A percentile compares a stretch with the other conserved stretches of the same genome.
Evolutionary conservation across 2,329 filamentous ascomycete species (phyloP).

Genomic region (Ophiosphaerella korrae): DNA sequence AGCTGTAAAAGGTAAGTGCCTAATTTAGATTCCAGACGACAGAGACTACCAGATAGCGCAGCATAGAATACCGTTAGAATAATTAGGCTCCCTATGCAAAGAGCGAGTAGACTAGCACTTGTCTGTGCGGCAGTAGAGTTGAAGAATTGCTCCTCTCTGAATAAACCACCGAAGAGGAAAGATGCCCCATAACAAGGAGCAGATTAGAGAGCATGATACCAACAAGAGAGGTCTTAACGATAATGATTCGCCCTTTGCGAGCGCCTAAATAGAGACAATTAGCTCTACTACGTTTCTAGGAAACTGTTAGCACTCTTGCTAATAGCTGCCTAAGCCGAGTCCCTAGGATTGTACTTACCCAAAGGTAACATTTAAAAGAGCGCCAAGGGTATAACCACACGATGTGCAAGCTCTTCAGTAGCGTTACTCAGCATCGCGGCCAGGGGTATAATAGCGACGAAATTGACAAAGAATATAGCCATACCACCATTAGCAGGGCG

Average conservation of each 20-base stretch:
- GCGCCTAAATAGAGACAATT: constrained; percentile 85
- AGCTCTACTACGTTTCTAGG: constrained; percentile 88
- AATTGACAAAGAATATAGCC: constrained; percentile 86
- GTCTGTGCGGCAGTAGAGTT: constrained; percentile 92
- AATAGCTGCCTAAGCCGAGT: no score
- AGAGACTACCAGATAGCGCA: no score
- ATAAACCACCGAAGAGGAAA: constrained; percentile 85
- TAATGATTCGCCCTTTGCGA: constrained; percentile 74
- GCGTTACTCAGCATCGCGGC: constrained; percentile 86
- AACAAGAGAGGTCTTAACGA: constrained; percentile 91
- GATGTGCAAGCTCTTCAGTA: constrained; percentile 85
- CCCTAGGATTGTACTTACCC: no score
- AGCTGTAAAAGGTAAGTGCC: no score
- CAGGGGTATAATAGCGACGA: constrained; percentile 88
- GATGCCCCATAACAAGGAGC: constrained; percentile 89
- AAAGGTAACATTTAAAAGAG: constrained; percentile 87
- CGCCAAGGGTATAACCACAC: constrained; percentile 83
- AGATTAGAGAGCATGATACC: constrained; percentile 91
- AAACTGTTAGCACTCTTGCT: no score
- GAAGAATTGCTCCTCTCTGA: constrained; percentile 82
- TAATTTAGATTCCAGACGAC: no score
- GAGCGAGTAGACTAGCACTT: constrained; percentile 76
- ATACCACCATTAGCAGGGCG: no score
- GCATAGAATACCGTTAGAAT: constrained; percentile 81
- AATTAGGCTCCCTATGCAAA: constrained; percentile 81